Evolutionary conservation across 148 eudicot species (phyloP).

Genomic region (Cornus florida): DNA sequence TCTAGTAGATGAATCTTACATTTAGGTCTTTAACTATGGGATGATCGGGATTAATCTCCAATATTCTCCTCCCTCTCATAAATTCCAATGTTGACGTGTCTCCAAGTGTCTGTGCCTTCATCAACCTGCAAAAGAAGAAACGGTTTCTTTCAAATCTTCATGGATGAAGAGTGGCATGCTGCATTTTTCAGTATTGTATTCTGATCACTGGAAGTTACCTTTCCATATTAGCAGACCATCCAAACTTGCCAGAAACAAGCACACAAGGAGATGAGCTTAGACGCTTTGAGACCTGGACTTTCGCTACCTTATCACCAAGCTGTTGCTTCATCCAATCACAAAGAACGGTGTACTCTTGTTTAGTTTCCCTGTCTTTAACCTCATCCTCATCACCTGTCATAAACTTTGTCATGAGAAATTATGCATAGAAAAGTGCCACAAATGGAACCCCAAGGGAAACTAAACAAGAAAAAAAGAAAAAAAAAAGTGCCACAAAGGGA

Average conservation of each 20-base stretch:
- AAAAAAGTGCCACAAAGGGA: not conserved
- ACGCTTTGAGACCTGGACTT: slow-evolving; percentile 93
- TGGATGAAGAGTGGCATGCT: not conserved
- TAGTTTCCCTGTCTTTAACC: slow-evolving; percentile 82
- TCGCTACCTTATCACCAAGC: slow-evolving; percentile 96
- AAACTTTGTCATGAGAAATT: slow-evolving; percentile 1
- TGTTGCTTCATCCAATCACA: slow-evolving; percentile 99
- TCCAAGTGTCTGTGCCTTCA: slow-evolving; percentile 97
- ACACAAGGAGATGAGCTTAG: slow-evolving; percentile 96
- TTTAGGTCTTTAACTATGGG: slow-evolving; percentile 89
- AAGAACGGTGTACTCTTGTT: slow-evolving; percentile 81
- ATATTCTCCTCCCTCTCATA: slow-evolving; percentile 95
- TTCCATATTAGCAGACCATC: slow-evolving; percentile 99
- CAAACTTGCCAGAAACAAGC: slow-evolving; percentile 97
- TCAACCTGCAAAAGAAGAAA: slow-evolving; percentile 50
- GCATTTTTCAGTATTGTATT: not conserved
- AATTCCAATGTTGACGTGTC: slow-evolving; percentile 92
- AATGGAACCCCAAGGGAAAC: not conserved
- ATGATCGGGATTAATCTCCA: slow-evolving; percentile 96
- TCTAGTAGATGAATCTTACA: slow-evolving; percentile 36
- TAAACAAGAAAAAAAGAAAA: too few species aligned
- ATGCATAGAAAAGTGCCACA: not conserved
- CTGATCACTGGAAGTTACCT: slow-evolving; percentile 37
- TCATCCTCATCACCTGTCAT: slow-evolving; percentile 87
- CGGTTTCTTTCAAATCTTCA: not conserved